Evolutionary conservation across 2,329 filamentous ascomycete species (phyloP), one percentile per base, ranked within the genome.

Genomic region (Paracoccidioides brasiliensis): DNA sequence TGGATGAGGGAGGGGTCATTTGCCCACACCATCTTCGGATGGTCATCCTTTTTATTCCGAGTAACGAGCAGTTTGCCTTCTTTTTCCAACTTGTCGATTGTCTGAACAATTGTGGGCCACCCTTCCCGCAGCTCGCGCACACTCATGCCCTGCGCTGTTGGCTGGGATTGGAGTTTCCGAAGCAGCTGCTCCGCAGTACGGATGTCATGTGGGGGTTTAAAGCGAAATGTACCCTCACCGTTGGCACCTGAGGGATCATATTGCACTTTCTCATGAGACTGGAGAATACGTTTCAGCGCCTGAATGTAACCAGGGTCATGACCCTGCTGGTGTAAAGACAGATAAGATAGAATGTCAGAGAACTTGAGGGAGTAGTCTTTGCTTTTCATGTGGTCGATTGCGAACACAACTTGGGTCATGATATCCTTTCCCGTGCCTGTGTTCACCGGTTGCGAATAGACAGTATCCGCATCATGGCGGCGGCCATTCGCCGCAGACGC

Each of bases 121-220:
- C 93, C 93, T 68, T 98, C 93, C 72, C 95, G 95, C 59, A 98
- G 80, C 64, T 96, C 90, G 69, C 89, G 90, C 59, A 97, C 88
- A 41, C 79, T 79, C 55, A 97, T 81, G 10, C 88, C 89, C 61
- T 85, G 83, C 1, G 88, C 87, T 57, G 90, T 90, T 53, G 81
- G 82, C 71, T 90, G 90, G 54, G 79, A 78, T 72, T 95, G 90
- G 37, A 98, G 80, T 67, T 88, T 86, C 55, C 80, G 81, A 55
- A 95, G 81, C 55, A 98, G 80, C 63, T 90, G 83, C 42, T 85
- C 83, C 57, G 84, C 82, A 64, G 82, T 84, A 63, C 82, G 84
- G 58, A 98, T 91, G 59, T 87, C 84, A 68, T 95, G 89, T 63
- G 86, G 81, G 55, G 93, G 90, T 42, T 83, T 82, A 76, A 95